These are phyloP conservation scores for Thecaphora thlaspeos DNA, from an alignment of 1,284 basidiomycete species.

Conservation along the genomic window DNA sequence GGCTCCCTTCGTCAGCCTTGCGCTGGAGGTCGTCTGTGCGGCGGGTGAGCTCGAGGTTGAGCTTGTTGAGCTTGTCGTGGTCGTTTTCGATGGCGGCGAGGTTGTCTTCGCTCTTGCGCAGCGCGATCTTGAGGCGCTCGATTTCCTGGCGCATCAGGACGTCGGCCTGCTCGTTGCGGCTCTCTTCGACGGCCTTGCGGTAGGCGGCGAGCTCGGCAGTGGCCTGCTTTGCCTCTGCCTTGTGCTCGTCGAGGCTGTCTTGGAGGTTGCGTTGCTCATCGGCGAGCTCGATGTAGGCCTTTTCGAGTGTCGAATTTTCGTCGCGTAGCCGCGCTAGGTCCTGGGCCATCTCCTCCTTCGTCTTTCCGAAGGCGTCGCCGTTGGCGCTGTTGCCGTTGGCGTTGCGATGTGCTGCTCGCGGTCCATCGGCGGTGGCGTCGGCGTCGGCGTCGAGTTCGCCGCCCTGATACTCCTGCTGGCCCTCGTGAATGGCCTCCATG, in stretches of 20 bases:
- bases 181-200: conserved; percentile 35
- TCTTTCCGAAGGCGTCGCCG: conserved; percentile 7
- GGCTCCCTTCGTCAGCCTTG: conserved; percentile 72
- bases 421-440: background rate
- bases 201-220: conserved; percentile 19
- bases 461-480: conserved; percentile 17
- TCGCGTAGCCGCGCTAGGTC: conserved; percentile 67
- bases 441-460: background rate
- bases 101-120: conserved; percentile 44
- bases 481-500: conserved; percentile 25
- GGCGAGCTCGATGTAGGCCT: conserved; percentile 71
- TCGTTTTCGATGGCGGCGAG: conserved; percentile 45
- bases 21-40: conserved; percentile 75
- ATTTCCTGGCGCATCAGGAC: conserved; percentile 42
- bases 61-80: conserved; percentile 32
- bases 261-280: conserved; percentile 74
- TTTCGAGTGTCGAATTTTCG: conserved; percentile 65
- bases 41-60: conserved; percentile 20
- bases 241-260: conserved; percentile 62
- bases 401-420: too few relatives aligned
- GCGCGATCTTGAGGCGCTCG: conserved; percentile 38
- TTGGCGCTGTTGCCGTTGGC: background rate
- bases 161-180: conserved; percentile 34
- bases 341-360: conserved; percentile 61
- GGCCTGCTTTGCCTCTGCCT: conserved; percentile 34